Conservation (phyloP, 192 early-diverging fungal species). For the Spizellomyces sp. region DNA sequence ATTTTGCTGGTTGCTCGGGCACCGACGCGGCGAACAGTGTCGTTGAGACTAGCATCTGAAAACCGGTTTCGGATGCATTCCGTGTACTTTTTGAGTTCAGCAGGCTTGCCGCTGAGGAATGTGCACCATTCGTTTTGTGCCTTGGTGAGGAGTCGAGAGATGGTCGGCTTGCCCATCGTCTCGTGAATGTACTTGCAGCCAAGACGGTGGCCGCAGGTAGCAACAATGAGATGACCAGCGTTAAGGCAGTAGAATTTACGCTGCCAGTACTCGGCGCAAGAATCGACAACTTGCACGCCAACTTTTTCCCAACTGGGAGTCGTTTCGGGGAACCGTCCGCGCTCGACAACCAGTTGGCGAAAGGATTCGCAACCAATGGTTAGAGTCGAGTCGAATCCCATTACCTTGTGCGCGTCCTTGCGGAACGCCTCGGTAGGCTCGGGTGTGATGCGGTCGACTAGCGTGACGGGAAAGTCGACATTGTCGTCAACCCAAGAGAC, state of each 20-base stretch:
- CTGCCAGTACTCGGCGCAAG: slow-evolving; percentile 15
- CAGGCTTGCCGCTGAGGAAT: neutral
- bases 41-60: neutral
- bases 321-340: neutral
- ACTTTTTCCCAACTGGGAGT: neutral
- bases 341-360: slow-evolving; percentile 14
- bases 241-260: slow-evolving; percentile 23
- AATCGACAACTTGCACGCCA: slow-evolving; percentile 13
- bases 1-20: slow-evolving; percentile 7
- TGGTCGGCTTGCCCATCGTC: neutral
- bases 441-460: slow-evolving; percentile 22
- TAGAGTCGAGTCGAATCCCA: neutral
- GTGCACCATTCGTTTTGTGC: slow-evolving; percentile 20
- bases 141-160: neutral
- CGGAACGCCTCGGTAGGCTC: slow-evolving; percentile 18
- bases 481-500: slow-evolving; percentile 6
- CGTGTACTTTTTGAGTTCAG: slow-evolving; percentile 1
- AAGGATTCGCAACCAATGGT: slow-evolving; percentile 24
- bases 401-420: neutral
- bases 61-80: slow-evolving; percentile 8
- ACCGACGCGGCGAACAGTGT: slow-evolving; percentile 6
- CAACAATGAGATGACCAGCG: slow-evolving; percentile 10
- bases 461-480: slow-evolving; percentile 6
- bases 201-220: slow-evolving; percentile 11
- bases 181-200: slow-evolving; percentile 7